Evolutionary conservation across 148 eudicot genomes (phyloP), one percentile per base, ranked within the genome.

Genomic region (Silene uniflora): DNA sequence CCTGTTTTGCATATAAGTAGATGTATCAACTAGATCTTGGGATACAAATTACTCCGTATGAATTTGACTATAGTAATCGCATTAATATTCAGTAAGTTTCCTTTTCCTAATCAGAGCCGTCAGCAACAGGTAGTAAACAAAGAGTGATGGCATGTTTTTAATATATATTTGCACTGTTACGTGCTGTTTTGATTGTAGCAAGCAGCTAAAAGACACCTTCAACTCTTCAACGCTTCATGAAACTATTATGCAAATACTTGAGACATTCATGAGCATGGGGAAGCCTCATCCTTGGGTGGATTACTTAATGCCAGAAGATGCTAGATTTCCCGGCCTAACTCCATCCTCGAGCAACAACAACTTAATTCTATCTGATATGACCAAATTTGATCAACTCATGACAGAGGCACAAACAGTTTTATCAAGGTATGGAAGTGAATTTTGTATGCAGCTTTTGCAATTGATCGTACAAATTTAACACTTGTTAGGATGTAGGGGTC

Each of bases 351-450:
- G 80, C 73, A 69, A 74, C 81, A 86, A 78, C 7, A 69, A 61
- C 72, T 56, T 79, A 74, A 71, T 81, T 73, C 74, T 73, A 72
- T 65, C 88, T 23, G 84, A 70, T 58, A 69, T 74, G 42, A 79
- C 91, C 76, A 89, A 87, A 80, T 90, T 90, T 78, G 96, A 90
- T 55, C 89, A 84, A 81, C 91, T 95, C 69, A 90, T 90, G 91
- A 73, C 71, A 23, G 99, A 95, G 85, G 78, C 94, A 61, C 90
- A 81, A 49, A 79, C 81, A 72, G 99, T 95, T 73, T 67, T 95
- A 75, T 83, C 86, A 72, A 88, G 97, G 99, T 95, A 89, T 67
- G 10, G 10, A 32, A 54, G 17, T 62, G 52, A 74, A 58, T 61
- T 29, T 47, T 25, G 49, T 21, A 42, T 56, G n/a, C 44, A 67